Evolutionary conservation across 2,329 filamentous ascomycete species (phyloP).

Genomic region (Stachybotrys elegans): DNA sequence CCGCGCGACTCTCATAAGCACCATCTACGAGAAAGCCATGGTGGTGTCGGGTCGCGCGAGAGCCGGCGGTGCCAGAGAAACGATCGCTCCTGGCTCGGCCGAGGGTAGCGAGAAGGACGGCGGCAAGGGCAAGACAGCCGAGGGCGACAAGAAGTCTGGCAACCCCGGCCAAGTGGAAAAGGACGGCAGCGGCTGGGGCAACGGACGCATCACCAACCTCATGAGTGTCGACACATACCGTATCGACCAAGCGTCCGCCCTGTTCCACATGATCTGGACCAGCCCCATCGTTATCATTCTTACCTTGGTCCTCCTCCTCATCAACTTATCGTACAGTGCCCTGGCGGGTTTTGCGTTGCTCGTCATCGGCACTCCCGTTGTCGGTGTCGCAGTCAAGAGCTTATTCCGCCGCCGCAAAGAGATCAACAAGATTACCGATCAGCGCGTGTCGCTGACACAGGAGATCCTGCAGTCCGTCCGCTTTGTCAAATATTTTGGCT

Average conservation of each 20-base stretch:
- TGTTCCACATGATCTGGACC: constrained; percentile 92
- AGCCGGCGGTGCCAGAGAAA: constrained; percentile 60
- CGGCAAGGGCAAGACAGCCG: constrained; percentile 26
- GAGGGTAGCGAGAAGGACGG: constrained; percentile 42
- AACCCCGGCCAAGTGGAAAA: constrained; percentile 33
- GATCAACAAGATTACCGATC: constrained; percentile 93
- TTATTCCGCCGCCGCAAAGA: constrained; percentile 68
- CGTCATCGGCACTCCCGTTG: constrained; percentile 68
- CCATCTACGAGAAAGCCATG: constrained; percentile 92
- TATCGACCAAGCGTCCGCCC: constrained; percentile 78
- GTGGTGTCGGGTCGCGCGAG: constrained; percentile 81
- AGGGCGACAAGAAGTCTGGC: constrained; percentile 34
- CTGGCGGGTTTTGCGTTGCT: constrained; percentile 83
- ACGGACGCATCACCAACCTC: constrained; percentile 84
- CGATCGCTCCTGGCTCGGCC: constrained; percentile 26
- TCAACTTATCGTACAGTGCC: constrained; percentile 88
- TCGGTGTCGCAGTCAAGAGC: constrained; percentile 71
- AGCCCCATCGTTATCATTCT: constrained; percentile 73
- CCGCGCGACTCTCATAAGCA: constrained; percentile 73
- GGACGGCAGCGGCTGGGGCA: constrained; percentile 82
- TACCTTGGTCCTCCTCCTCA: constrained; percentile 71
- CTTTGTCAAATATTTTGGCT: constrained; percentile 96
- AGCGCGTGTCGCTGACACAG: constrained; percentile 84
- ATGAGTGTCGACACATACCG: constrained; percentile 97
- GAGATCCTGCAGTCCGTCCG: constrained; percentile 87